Evolutionary conservation across 164 flowering plant genomes (phyloP).

Genomic region (Magnolia changhungtana): DNA sequence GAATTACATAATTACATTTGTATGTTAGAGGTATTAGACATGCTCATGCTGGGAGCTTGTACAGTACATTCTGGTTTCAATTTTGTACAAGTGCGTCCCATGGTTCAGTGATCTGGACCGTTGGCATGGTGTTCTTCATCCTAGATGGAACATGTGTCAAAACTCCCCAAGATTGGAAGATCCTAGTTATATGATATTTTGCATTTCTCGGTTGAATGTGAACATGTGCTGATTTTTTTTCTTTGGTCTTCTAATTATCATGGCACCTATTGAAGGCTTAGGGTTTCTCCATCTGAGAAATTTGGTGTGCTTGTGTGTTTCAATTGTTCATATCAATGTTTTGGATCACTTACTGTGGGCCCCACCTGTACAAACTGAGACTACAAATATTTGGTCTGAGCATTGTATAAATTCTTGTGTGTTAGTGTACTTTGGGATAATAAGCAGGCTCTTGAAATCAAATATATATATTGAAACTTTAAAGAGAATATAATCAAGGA

Average conservation of each 20-base stretch:
- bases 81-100: neutral
- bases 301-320: too few relatives aligned
- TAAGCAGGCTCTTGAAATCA: neutral
- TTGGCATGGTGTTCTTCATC: too few relatives aligned
- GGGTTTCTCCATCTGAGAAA: neutral
- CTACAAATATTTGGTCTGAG: neutral
- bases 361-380: neutral
- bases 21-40: neutral
- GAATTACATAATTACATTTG: too few relatives aligned
- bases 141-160: neutral
- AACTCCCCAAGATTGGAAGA: neutral
- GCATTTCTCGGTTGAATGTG: neutral
- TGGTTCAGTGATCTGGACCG: neutral
- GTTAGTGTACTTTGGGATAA: neutral
- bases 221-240: neutral
- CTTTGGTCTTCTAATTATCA: neutral
- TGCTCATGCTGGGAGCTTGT: neutral
- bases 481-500: too few relatives aligned
- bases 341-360: neutral
- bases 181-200: neutral
- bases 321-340: too few relatives aligned
- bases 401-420: too few relatives aligned
- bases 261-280: neutral
- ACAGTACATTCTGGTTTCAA: neutral
- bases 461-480: too few relatives aligned